These are phyloP conservation scores for Rhizopogon roseolus DNA, from an alignment of 768 basidiomycete genomes.

Conservation along the genomic window DNA sequence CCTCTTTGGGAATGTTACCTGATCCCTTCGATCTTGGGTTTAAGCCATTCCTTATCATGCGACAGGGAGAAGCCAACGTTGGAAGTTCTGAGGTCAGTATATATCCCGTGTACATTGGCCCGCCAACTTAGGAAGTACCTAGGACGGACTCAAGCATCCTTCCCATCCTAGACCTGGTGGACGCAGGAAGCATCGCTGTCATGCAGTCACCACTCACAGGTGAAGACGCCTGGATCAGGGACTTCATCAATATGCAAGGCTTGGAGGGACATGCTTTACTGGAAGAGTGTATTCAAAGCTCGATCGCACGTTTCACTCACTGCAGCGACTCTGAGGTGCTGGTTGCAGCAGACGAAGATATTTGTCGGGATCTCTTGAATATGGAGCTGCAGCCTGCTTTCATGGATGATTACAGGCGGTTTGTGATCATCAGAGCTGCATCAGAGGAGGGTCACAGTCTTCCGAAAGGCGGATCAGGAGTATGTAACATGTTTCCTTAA, in stretches of 20 bases:
- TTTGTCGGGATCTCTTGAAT: slow-evolving; percentile 41
- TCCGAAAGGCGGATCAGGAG: slow-evolving; percentile 28
- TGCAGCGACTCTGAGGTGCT: slow-evolving; percentile 32
- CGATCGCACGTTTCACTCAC: slow-evolving; percentile 15
- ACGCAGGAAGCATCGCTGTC: slow-evolving; percentile 52
- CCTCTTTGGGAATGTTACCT: slow-evolving; percentile 69
- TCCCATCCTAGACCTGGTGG: slow-evolving; percentile 30
- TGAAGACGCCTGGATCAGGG: slow-evolving; percentile 15
- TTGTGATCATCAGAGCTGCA: slow-evolving; percentile 48
- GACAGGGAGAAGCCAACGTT: slow-evolving; percentile 5
- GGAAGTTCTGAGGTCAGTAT: slow-evolving; percentile 2
- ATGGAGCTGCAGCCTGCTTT: slow-evolving; percentile 64
- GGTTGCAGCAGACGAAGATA: slow-evolving; percentile 35
- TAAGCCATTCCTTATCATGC: slow-evolving; percentile 18
- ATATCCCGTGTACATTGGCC: not conserved
- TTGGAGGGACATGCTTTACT: slow-evolving; percentile 33
- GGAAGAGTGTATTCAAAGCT: slow-evolving; percentile 30
- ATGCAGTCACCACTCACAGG: slow-evolving; percentile 42
- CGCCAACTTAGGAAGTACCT: slow-evolving; percentile 1
- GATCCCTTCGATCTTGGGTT: slow-evolving; percentile 58
- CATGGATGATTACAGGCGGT: slow-evolving; percentile 60
- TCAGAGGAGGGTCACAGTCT: slow-evolving; percentile 18
- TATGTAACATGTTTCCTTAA: slow-evolving; percentile 28
- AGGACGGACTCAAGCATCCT: slow-evolving; percentile 8
- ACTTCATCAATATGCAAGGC: not conserved